phyloP scores from a whole-genome alignment of 164 flowering plant species.

The Hamamelis virginiana region DNA sequence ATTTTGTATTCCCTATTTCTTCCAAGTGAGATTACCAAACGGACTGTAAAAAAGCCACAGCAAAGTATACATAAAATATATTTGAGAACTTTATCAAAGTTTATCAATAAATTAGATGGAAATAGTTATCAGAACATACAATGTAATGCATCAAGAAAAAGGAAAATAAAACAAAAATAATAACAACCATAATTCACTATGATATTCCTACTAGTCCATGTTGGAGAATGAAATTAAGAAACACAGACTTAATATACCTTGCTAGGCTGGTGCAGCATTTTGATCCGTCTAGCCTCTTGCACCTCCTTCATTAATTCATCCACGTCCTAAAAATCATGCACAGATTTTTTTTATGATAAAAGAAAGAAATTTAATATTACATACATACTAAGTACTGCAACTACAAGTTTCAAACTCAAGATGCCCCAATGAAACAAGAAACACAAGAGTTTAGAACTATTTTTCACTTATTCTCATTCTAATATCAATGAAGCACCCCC shows the following conservation, averaged over 20 bases:
- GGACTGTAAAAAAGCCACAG: no score
- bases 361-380: not conserved
- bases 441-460: no score
- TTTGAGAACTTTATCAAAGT: no score
- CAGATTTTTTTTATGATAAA: not conserved
- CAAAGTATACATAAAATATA: no score
- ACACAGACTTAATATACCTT: constrained; percentile 41
- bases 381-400: not conserved
- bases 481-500: not conserved
- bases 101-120: no score
- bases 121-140: not conserved
- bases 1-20: no score
- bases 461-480: not conserved
- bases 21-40: no score
- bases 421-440: not conserved
- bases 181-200: no score
- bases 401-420: not conserved
- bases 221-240: no score
- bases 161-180: no score
- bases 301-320: constrained; percentile 68
- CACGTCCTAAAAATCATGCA: constrained; percentile 39
- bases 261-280: constrained; percentile 71
- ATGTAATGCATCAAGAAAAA: no score
- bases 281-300: constrained; percentile 73
- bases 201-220: no score